Evolutionary conservation across 148 eudicot species (phyloP), one percentile per base, ranked within the genome.

Genomic region (Vaccinium myrtillus): DNA sequence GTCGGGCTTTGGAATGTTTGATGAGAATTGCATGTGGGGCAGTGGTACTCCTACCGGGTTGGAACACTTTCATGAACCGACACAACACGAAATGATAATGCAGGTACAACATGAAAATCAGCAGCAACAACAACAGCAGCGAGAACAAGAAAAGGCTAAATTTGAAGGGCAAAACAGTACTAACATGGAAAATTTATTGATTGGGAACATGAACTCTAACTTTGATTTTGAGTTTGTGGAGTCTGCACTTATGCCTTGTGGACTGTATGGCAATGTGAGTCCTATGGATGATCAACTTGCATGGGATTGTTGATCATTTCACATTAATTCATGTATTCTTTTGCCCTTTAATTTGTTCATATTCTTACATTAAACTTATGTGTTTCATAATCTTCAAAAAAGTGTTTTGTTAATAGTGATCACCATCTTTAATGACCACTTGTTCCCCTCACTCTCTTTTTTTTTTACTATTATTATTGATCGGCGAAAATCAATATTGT

Each of bases 171-270:
- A 55, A 46, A 54, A 81, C 2, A 5, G 46, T 43, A 75, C 21
- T 18, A 63, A 80, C 23, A 80, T 85, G 84, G 85, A 85, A 75
- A 48, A 49, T 58, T 86, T 83, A 16, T 16, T 75, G n/a, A 80
- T 89, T 48, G 85, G 87, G 18, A 69, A 30, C 43, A 69, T 69
- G 78, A 82, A 54, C 69, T 46, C 86, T 49, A 85, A 78, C 86
- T 83, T 88, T 82, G 89, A 88, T 87, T 82, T 87, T 61, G 87
- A 87, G 70, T 88, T 90, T 81, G 79, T 88, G 77, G 90, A 90
- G 75, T 83, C 92, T 67, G 82, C 86, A 50, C 82, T 89, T 39
- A 76, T 90, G 86, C 88, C 86, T 70, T 86, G 86, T 77, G 86
- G 85, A 49, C 61, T 84, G 84, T 86, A 85, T 51, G 82, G 86